A percentile compares a stretch with the other conserved stretches of the same genome.
phyloP scores from a whole-genome alignment of 306 rosid species.

The Hippophae rhamnoides region DNA sequence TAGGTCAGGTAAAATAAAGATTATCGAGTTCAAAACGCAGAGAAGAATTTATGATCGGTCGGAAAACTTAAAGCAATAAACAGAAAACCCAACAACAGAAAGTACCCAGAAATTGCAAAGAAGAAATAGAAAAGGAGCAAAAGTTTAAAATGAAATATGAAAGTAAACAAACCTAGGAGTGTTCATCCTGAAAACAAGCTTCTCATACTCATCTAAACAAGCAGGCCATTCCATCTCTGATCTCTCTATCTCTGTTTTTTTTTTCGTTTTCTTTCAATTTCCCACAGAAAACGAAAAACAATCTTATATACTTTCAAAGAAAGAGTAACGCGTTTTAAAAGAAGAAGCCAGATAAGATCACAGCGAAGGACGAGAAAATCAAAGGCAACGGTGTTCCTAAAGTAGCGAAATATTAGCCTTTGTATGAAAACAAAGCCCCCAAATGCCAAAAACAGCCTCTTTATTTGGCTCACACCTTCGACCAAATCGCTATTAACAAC shows the following conservation, averaged over 20 bases:
- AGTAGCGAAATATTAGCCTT: not conserved
- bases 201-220: slow-evolving; percentile 63
- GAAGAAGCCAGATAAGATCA: not conserved
- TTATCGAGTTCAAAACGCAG: too few species aligned
- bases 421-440: slow-evolving; percentile 12
- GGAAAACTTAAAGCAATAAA: not conserved
- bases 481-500: slow-evolving; percentile 44
- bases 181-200: slow-evolving; percentile 71
- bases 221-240: slow-evolving; percentile 62
- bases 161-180: slow-evolving; percentile 60
- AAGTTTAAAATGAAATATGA: not conserved
- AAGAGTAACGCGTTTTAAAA: not conserved
- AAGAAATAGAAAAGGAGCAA: not conserved
- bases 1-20: too few species aligned
- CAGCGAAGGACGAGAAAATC: not conserved
- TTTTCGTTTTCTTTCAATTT: not conserved
- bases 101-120: not conserved
- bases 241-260: not conserved
- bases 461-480: slow-evolving; percentile 18
- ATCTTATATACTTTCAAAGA: too few species aligned
- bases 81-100: not conserved
- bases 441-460: slow-evolving; percentile 16
- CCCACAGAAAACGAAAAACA: not conserved
- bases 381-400: slow-evolving; percentile 2
- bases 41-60: too few species aligned